Base-by-base conservation (phyloP, 306 rosid genomes). In the Vicia faba region DNA sequence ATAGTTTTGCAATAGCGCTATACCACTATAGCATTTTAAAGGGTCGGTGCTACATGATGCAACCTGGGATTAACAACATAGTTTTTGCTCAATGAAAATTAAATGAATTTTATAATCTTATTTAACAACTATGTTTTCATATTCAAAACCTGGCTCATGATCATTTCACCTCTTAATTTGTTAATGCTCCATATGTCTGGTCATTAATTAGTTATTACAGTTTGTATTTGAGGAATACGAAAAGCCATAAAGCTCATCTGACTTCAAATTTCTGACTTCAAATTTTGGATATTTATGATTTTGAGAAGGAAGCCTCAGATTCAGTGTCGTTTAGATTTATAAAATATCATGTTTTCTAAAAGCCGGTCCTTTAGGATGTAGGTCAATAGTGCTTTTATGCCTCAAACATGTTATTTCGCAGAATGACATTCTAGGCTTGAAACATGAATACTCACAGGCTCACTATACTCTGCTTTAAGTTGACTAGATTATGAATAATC, bases 51-150 rank as follows among this genome's bases (percentile, higher is more conserved):
- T 7, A 33, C 38, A 33, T 9, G 8, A 33, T 9, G 2, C 38
- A 1, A 33, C 38, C 9, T 33, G 38, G 38, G 38, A 33, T 33
- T 33, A 7, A 25, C 23, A 33, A 33, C 38, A 33, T 7, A 1
- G 9, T 9, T 69, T 69, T 69, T 58, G 51, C 46, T 58, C 35
- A 54, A 73, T 35, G 29, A 46, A 20, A 36, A 56, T 54, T 45
- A 45, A n/a, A 45, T 14, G 51, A 14, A 13, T 51, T 78, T 49
- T 33, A 38, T 53, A 59, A 20, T 40, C 66, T 64, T 20, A 19
- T 48, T 44, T 78, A 31, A 45, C 19, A 16, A 14, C 60, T 29
- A 62, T 53, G 45, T 56, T 4, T 68, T 45, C 25, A 36, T 69
- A 55, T 50, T 36, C 56, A 49, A 58, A 76, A 67, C 41, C 56